phyloP scores from a whole-genome alignment of 1,139 yeast genomes.

The Protomyces arabidopsidicola region DNA sequence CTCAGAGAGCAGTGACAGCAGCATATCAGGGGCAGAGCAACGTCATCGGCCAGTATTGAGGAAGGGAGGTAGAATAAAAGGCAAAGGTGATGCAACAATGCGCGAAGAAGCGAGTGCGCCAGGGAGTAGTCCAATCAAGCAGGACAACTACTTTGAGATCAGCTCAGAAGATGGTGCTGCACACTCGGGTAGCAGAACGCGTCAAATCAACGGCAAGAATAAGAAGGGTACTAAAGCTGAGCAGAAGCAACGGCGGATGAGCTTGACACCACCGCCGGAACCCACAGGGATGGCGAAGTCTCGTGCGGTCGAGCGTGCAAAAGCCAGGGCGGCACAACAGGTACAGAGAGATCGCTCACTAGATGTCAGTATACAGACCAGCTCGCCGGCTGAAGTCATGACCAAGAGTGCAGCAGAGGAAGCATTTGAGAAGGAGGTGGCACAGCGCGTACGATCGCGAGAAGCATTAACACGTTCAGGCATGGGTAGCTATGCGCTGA shows the following conservation, averaged over 20 bases:
- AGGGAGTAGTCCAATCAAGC: neutral
- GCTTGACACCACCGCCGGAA: constrained; percentile 24
- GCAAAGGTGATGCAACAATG: neutral
- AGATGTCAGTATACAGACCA: too few species aligned
- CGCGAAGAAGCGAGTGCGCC: neutral
- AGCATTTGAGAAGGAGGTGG: neutral
- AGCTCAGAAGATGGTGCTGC: neutral
- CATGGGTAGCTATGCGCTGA: neutral
- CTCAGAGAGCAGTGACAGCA: neutral
- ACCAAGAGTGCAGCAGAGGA: neutral
- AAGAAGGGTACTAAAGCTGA: neutral
- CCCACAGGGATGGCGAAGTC: neutral
- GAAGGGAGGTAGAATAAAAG: neutral
- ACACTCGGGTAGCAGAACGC: neutral
- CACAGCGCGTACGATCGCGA: neutral
- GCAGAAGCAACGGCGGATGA: neutral
- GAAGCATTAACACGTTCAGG: neutral
- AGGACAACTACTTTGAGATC: neutral
- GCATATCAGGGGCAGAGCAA: neutral
- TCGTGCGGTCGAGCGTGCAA: neutral
- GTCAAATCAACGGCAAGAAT: neutral
- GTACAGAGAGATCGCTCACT: neutral
- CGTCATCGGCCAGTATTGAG: neutral
- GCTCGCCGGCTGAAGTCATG: neutral
- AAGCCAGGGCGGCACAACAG: neutral